Base-by-base conservation (phyloP, 2,329 filamentous ascomycete species). In the Alternaria atra region DNA sequence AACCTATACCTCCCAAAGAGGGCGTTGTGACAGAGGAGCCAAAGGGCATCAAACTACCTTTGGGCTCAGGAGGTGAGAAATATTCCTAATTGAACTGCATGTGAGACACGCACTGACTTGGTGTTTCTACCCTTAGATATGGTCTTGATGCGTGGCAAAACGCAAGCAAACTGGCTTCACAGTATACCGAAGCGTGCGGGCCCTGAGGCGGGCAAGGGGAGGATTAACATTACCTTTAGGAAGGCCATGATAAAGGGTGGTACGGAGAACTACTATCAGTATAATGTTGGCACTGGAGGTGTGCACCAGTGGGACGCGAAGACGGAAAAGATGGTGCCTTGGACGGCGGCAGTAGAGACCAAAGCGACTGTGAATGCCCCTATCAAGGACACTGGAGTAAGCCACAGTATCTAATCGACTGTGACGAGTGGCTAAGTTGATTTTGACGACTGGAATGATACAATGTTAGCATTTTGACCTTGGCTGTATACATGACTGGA, bases 261-360 rank as follows among this genome's bases (percentile, higher is more conserved):
- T 1, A 94, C 91, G 29, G 89, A 92, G 70, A 94, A 94, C 77
- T 94, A 94, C 76, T 93, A 94, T 77, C 87, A 88, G 72, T 94
- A 94, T 79, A 94, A 94, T 79, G 90, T 94, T 52, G 91, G 91
- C 0, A 84, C 78, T 39, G 91, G 91, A 1, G 83, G 81, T 1
- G 85, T 90, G n/a, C 90, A 88, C 75, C 84, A 83, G 69, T 94
- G 91, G 91, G 83, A 91, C 74, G 81, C 81, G 17, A 75, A 64
- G 47, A 80, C 76, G 60, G 79, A 84, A 62, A 86, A 88, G 71
- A 86, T 86, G 84, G 60, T 73, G 46, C 63, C 72, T 9, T 82
- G 81, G 76, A 58, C 63, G 60, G 25, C 59, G 40, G 44, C 39
- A 42, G 40, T 42, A 15, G 52, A 50, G 35, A 20, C 17, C 20